Evolutionary conservation across 2,329 filamentous ascomycete species (phyloP).

Genomic region (Sphaerostilbella broomeana): DNA sequence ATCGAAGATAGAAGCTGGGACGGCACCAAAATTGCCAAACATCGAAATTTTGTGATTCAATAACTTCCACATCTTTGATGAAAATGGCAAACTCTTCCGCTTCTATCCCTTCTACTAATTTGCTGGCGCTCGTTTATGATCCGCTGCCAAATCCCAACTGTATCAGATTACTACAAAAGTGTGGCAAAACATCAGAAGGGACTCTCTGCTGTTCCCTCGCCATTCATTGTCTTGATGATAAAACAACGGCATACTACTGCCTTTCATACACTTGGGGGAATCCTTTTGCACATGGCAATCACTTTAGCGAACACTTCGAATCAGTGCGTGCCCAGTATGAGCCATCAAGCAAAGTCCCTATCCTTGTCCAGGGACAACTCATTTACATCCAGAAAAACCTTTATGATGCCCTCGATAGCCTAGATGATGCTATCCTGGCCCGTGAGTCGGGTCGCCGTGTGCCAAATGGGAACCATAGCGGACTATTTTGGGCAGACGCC

Average conservation of each 20-base stretch:
- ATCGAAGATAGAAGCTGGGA: too few relatives aligned
- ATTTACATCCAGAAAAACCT: slow-evolving; percentile 19
- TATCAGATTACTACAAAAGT: slow-evolving; percentile 16
- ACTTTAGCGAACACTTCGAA: slow-evolving; percentile 15
- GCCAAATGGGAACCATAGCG: too few relatives aligned
- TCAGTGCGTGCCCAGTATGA: slow-evolving; percentile 13
- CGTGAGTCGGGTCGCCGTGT: slow-evolving; percentile 13
- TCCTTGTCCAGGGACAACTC: slow-evolving; percentile 15
- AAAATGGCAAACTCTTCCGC: background rate
- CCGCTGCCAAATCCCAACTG: slow-evolving; percentile 9
- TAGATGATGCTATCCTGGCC: slow-evolving; percentile 12
- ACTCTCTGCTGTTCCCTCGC: slow-evolving; percentile 15
- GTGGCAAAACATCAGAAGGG: slow-evolving; percentile 10
- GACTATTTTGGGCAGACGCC: slow-evolving; percentile 25
- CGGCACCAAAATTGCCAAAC: too few relatives aligned
- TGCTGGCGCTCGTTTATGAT: slow-evolving; percentile 13
- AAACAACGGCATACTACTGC: slow-evolving; percentile 16
- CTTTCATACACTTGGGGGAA: slow-evolving; percentile 24
- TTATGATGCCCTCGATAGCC: slow-evolving; percentile 16
- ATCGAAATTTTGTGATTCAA: too few relatives aligned
- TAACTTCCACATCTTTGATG: too few relatives aligned
- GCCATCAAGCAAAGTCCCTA: slow-evolving; percentile 10
- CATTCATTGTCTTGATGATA: slow-evolving; percentile 14
- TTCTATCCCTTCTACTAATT: too few relatives aligned
- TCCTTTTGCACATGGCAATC: slow-evolving; percentile 18